These are phyloP conservation scores for Beauveria pseudobassiana DNA, from an alignment of 2,329 filamentous ascomycete species.

Conservation along the genomic window DNA sequence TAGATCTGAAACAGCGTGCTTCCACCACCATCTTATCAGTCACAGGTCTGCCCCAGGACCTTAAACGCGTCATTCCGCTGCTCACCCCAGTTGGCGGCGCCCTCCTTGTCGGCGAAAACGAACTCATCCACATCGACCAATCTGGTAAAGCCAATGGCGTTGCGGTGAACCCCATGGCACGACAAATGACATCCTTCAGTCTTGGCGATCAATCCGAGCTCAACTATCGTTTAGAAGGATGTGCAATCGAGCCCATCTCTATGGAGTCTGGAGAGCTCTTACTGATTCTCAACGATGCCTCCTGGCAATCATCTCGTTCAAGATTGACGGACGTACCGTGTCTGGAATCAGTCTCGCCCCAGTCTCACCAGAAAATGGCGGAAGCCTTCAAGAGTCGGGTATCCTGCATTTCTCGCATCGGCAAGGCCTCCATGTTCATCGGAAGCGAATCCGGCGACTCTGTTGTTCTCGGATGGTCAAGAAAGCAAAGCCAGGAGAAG, in stretches of 20 bases:
- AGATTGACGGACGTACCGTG: slow-evolving; percentile 82
- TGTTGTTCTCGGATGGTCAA: slow-evolving; percentile 70
- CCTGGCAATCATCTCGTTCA: slow-evolving; percentile 71
- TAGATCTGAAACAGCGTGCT: slow-evolving; percentile 87
- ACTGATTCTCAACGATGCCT: slow-evolving; percentile 70
- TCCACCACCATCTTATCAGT: slow-evolving; percentile 91
- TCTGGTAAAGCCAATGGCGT: slow-evolving; percentile 89
- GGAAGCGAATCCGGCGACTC: slow-evolving; percentile 83
- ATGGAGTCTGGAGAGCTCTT: slow-evolving; percentile 75
- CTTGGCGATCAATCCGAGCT: slow-evolving; percentile 82
- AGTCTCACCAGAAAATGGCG: slow-evolving; percentile 56
- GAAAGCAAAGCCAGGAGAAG: slow-evolving; percentile 55
- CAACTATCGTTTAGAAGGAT: slow-evolving; percentile 72
- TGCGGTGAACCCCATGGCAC: slow-evolving; percentile 85
- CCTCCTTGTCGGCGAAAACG: slow-evolving; percentile 78
- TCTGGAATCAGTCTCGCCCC: slow-evolving; percentile 72
- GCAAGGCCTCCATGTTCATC: slow-evolving; percentile 66
- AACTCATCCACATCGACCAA: slow-evolving; percentile 92
- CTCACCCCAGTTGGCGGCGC: slow-evolving; percentile 84
- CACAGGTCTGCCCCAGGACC: slow-evolving; percentile 74
- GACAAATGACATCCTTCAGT: slow-evolving; percentile 72
- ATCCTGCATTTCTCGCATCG: slow-evolving; percentile 63
- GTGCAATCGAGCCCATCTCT: slow-evolving; percentile 67
- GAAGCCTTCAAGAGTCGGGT: slow-evolving; percentile 49
- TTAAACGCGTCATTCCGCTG: slow-evolving; percentile 74